Evolutionary conservation across 2,329 filamentous ascomycete genomes (phyloP).

Genomic region (Coleophoma crateriformis): DNA sequence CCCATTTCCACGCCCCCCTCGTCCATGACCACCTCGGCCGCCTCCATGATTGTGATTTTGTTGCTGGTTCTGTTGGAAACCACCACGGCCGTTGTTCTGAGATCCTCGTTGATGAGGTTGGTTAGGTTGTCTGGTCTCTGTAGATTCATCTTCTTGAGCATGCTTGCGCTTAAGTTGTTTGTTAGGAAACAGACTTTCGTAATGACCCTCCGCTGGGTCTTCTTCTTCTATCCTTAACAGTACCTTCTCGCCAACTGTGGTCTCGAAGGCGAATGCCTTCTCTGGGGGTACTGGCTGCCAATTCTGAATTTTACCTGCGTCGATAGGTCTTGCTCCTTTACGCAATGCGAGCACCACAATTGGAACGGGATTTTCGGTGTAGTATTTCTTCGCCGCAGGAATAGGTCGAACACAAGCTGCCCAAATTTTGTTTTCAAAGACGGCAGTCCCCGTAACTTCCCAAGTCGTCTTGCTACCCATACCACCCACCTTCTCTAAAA

Average conservation of each 20-base stretch:
- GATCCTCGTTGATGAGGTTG: slow-evolving; percentile 26
- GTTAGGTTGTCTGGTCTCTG: slow-evolving; percentile 14
- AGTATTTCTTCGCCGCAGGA: slow-evolving; percentile 58
- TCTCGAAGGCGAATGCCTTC: slow-evolving; percentile 72
- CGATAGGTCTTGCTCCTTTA: slow-evolving; percentile 69
- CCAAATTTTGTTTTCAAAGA: slow-evolving; percentile 79
- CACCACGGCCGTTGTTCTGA: slow-evolving; percentile 27
- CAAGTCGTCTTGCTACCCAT: slow-evolving; percentile 79
- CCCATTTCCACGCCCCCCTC: slow-evolving; percentile 23
- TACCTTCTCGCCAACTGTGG: slow-evolving; percentile 80
- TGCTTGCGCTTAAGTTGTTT: slow-evolving; percentile 58
- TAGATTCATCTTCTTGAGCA: slow-evolving; percentile 46
- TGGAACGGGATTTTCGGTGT: slow-evolving; percentile 75
- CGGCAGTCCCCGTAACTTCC: slow-evolving; percentile 73
- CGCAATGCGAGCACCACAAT: slow-evolving; percentile 78
- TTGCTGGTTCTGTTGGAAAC: slow-evolving; percentile 33
- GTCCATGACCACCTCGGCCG: slow-evolving; percentile 18
- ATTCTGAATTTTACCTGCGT: slow-evolving; percentile 74
- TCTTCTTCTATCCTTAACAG: slow-evolving; percentile 77
- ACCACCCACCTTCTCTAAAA: slow-evolving; percentile 80
- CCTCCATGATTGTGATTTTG: slow-evolving; percentile 24
- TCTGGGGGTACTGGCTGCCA: slow-evolving; percentile 75
- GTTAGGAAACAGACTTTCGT: slow-evolving; percentile 56
- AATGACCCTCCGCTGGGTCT: slow-evolving; percentile 53
- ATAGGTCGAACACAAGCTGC: slow-evolving; percentile 75